Percentiles rank a stretch among this genome's conserved stretches.
Conservation (phyloP, 2,329 filamentous ascomycete species). For the Diaporthe citriasiana region DNA sequence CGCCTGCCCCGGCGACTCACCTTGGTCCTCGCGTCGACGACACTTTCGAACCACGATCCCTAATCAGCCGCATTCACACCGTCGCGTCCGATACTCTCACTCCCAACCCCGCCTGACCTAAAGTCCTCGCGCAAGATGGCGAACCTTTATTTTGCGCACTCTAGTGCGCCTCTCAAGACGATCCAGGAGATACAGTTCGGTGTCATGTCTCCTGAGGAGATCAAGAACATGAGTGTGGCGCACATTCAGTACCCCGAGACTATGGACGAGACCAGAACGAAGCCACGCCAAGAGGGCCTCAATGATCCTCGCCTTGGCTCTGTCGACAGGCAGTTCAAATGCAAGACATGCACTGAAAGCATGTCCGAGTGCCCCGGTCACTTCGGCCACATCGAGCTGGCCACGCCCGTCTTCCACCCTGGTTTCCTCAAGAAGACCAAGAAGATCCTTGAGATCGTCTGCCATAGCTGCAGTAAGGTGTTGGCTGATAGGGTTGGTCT, state of each 20-base stretch:
- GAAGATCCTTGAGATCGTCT: slow-evolving; percentile 98
- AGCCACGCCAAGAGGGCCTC: slow-evolving; percentile 90
- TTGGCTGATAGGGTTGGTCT: slow-evolving; percentile 97
- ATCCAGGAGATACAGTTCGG: slow-evolving; percentile 99
- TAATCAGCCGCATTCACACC: slow-evolving; percentile 28
- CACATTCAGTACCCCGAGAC: slow-evolving; percentile 99
- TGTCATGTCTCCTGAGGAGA: slow-evolving; percentile 96
- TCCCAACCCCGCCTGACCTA: slow-evolving; percentile 43
- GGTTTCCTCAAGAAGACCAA: slow-evolving; percentile 99
- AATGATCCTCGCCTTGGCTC: slow-evolving; percentile 97
- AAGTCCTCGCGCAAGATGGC: slow-evolving; percentile 77
- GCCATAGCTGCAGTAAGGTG: slow-evolving; percentile 98
- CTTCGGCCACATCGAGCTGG: slow-evolving; percentile 98
- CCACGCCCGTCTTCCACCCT: slow-evolving; percentile 93
- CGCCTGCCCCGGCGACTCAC: slow-evolving; percentile 16
- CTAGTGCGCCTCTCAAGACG: slow-evolving; percentile 94
- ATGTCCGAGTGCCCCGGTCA: slow-evolving; percentile 98
- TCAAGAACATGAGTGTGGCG: slow-evolving; percentile 98
- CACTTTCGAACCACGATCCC: slow-evolving; percentile 39
- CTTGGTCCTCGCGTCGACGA: slow-evolving; percentile 30
- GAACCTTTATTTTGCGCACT: slow-evolving; percentile 91
- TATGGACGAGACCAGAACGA: slow-evolving; percentile 95
- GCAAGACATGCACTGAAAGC: slow-evolving; percentile 94
- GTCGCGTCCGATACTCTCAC: slow-evolving; percentile 35
- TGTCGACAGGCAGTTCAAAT: slow-evolving; percentile 95